Conservation (phyloP, 768 basidiomycete species). For the Cantharellus cinnabarinus region DNA sequence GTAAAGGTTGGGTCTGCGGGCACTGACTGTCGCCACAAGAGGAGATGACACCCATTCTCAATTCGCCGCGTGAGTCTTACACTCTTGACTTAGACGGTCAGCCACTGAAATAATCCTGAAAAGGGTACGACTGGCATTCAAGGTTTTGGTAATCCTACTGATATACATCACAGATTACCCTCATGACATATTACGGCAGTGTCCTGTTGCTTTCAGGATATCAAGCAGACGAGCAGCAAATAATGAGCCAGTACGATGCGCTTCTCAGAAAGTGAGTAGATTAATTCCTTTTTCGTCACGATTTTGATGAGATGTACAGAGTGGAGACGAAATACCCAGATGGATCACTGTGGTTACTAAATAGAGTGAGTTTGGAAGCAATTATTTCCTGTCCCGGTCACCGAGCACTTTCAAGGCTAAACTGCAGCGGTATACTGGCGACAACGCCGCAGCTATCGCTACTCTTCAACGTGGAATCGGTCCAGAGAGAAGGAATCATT, state of each 20-base stretch:
- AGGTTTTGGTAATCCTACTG: too few species aligned
- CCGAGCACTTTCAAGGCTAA: constrained; percentile 30
- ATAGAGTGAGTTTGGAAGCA: constrained; percentile 24
- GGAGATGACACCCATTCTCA: constrained; percentile 53
- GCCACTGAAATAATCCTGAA: too few species aligned
- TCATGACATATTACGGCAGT: constrained; percentile 65
- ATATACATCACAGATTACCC: constrained; percentile 21
- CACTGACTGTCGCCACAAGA: constrained; percentile 45
- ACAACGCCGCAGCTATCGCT: constrained; percentile 43
- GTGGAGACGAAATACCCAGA: constrained; percentile 37
- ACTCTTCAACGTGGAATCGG: constrained; percentile 38
- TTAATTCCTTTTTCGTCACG: neutral
- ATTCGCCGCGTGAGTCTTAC: constrained; percentile 41
- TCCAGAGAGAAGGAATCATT: constrained; percentile 29
- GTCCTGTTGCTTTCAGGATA: constrained; percentile 52
- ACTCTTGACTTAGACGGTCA: too few species aligned
- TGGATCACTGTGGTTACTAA: constrained; percentile 56
- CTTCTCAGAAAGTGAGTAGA: constrained; percentile 32
- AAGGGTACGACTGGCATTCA: too few species aligned
- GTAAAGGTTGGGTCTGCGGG: constrained; percentile 36
- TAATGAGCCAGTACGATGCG: constrained; percentile 35
- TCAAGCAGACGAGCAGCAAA: constrained; percentile 49
- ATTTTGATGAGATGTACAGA: constrained; percentile 15
- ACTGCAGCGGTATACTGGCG: constrained; percentile 46
- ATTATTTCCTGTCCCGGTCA: neutral